These are phyloP conservation scores for Solidago caesia DNA, from an alignment of 129 eudicot genomes.

Conservation along the genomic window DNA sequence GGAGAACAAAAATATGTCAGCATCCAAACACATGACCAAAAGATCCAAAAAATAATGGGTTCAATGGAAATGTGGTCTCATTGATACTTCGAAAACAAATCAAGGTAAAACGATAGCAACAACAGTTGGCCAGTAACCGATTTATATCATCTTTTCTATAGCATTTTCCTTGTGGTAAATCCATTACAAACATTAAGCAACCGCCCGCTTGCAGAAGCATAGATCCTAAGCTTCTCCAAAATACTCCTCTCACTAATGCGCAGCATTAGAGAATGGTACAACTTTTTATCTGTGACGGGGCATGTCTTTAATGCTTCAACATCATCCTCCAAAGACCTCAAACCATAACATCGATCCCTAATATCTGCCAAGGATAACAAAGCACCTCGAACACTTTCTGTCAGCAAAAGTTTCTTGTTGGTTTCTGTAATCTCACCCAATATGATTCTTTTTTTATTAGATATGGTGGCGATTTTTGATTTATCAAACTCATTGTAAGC, in stretches of 20 bases:
- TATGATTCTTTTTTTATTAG: slow-evolving; percentile 27
- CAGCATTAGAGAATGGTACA: slow-evolving; percentile 67
- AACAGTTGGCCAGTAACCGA: not conserved
- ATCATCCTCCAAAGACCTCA: slow-evolving; percentile 49
- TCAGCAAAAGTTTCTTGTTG: slow-evolving; percentile 50
- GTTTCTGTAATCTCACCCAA: slow-evolving; percentile 32
- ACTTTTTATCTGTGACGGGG: slow-evolving; percentile 42
- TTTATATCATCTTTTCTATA: slow-evolving; percentile 24
- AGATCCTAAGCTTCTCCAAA: slow-evolving; percentile 61
- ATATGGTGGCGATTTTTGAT: slow-evolving; percentile 12
- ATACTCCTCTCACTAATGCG: slow-evolving; percentile 77
- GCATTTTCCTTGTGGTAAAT: slow-evolving; percentile 30
- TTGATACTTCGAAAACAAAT: not conserved
- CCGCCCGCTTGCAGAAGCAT: slow-evolving; percentile 40
- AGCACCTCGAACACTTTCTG: slow-evolving; percentile 48
- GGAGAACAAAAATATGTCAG: not conserved
- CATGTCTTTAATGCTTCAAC: slow-evolving; percentile 36
- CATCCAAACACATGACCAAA: not conserved
- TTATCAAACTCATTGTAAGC: slow-evolving; percentile 35
- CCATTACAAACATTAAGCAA: slow-evolving; percentile 16
- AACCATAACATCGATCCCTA: slow-evolving; percentile 66
- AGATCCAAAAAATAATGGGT: too few relatives aligned
- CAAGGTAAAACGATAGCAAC: not conserved
- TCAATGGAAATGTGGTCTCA: not conserved
- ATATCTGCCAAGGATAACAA: slow-evolving; percentile 59